Evolutionary conservation across 352 stramenopile genomes (phyloP), one percentile per base, ranked within the genome.

Genomic region (Phytopythium oedochilum): DNA sequence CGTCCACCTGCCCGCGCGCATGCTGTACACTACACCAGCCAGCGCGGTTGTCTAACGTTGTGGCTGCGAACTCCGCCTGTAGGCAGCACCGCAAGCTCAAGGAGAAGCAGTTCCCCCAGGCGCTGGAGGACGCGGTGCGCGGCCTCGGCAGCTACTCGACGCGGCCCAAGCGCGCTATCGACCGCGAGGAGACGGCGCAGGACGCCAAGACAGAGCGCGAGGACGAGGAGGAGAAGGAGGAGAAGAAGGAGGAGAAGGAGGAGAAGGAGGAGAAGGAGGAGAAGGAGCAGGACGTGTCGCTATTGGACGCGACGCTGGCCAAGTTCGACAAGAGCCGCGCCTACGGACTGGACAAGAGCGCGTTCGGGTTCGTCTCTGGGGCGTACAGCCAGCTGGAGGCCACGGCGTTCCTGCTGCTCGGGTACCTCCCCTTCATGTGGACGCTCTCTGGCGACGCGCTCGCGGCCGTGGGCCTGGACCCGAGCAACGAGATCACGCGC

Each of bases 311-410:
- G 36, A 93, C 96, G 12, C 62, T 87, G 56, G 75, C 63, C 18
- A 98, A 98, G 77, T 98, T 98, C 59, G 78, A 90, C 63, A 94
- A 86, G 54, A 94, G 91, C 29, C 92, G 96, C 70, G 72, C 86
- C 9, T 99, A 99, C 69, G 91, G 94, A 15, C 73, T 98, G 14
- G 96, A 98, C 71, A 99, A 98, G 78, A 98, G 96, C 65, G 78
- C 86, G 45, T 98, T 99, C 60, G 88, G 80, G 22, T 95, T 98
- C 54, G 60, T 99, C 29, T 88, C 83, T 12, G 87, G 78, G 38
- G 72, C 73, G 9, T 98, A 98, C 74, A 72, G 76, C 12, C 78
- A 94, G 47, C 34, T 88, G 20, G 86, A 98, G 55, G 82, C 77
- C 29, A 83, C 96, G 7, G 66, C 58, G 12, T 89, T 98, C 54